Conservation (phyloP, 2,329 filamentous ascomycete species). For the Penicillium sp. region DNA sequence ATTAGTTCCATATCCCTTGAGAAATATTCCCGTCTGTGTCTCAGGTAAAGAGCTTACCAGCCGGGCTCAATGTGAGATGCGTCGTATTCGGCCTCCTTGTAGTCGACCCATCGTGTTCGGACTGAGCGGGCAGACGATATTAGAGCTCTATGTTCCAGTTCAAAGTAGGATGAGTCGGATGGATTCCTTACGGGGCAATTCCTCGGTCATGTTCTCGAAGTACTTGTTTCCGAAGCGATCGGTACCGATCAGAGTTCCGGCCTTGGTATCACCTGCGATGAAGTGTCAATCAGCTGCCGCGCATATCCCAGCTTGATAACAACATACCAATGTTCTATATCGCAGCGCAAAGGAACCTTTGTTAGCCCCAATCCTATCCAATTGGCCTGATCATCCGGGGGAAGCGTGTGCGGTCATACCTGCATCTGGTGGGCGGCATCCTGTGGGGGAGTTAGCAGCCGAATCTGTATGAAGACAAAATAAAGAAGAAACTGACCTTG, state of each 20-base stretch:
- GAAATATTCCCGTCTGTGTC: background rate
- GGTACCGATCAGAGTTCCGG: conserved; percentile 77
- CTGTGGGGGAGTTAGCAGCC: conserved; percentile 55
- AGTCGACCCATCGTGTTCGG: conserved; percentile 96
- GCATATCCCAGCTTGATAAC: background rate
- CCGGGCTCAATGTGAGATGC: conserved; percentile 79
- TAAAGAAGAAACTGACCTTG: conserved; percentile 61
- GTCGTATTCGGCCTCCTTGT: conserved; percentile 74
- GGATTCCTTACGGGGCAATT: conserved; percentile 73
- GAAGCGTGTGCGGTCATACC: conserved; percentile 54
- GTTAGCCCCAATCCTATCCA: conserved; percentile 25
- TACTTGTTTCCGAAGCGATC: conserved; percentile 97
- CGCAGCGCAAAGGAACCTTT: conserved; percentile 2
- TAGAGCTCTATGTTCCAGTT: conserved; percentile 12
- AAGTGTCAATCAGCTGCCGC: conserved; percentile 22
- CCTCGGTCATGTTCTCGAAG: conserved; percentile 88
- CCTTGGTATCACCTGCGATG: conserved; percentile 86
- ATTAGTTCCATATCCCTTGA: conserved; percentile 6
- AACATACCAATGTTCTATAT: conserved; percentile 47
- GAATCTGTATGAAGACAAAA: conserved; percentile 14
- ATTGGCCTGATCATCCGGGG: conserved; percentile 9
- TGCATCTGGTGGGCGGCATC: conserved; percentile 91
- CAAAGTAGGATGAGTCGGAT: background rate
- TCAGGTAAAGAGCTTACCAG: conserved; percentile 56
- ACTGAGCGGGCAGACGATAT: conserved; percentile 55